These are phyloP conservation scores for Groenewaldozyma sp. DNA, from an alignment of 1,139 yeast species.

Conservation along the genomic window DNA sequence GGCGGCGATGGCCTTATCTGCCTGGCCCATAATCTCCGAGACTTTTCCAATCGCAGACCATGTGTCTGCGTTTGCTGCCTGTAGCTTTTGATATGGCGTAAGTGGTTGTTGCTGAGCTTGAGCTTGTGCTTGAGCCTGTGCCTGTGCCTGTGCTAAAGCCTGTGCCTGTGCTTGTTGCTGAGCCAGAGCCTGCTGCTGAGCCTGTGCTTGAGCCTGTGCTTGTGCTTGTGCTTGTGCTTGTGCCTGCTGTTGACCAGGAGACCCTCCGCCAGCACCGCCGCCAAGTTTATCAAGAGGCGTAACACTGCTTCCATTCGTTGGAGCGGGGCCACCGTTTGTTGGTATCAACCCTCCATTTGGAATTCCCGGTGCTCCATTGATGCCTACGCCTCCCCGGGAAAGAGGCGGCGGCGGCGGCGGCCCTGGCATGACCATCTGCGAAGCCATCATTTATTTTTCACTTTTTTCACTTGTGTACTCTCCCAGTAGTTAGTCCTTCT, in stretches of 20 bases:
- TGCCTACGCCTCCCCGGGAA: too few relatives aligned
- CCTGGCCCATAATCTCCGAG: slow-evolving; percentile 84
- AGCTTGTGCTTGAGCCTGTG: slow-evolving; percentile 26
- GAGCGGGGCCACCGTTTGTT: too few relatives aligned
- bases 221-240: slow-evolving; percentile 12
- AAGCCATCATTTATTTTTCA: slow-evolving; percentile 3
- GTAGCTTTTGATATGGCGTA: slow-evolving; percentile 41
- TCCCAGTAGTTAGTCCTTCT: not conserved
- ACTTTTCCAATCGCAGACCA: slow-evolving; percentile 86
- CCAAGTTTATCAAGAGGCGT: too few relatives aligned
- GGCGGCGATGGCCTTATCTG: slow-evolving; percentile 79
- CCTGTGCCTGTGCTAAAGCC: slow-evolving; percentile 12
- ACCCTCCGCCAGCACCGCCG: too few relatives aligned
- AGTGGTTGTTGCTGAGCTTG: slow-evolving; percentile 9
- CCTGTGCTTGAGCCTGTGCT: slow-evolving; percentile 11
- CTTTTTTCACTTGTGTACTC: not conserved
- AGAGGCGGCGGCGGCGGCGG: slow-evolving; percentile 10
- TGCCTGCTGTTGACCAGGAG: slow-evolving; percentile 8
- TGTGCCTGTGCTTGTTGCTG: slow-evolving; percentile 14
- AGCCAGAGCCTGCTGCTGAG: slow-evolving; percentile 9
- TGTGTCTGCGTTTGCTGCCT: slow-evolving; percentile 64
- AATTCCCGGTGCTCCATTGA: too few relatives aligned
- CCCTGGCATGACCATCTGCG: slow-evolving; percentile 9
- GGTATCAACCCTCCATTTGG: too few relatives aligned
- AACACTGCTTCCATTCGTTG: too few relatives aligned